Conservation (phyloP, 1,284 basidiomycete species). For the Apiotrichum laibachii region DNA sequence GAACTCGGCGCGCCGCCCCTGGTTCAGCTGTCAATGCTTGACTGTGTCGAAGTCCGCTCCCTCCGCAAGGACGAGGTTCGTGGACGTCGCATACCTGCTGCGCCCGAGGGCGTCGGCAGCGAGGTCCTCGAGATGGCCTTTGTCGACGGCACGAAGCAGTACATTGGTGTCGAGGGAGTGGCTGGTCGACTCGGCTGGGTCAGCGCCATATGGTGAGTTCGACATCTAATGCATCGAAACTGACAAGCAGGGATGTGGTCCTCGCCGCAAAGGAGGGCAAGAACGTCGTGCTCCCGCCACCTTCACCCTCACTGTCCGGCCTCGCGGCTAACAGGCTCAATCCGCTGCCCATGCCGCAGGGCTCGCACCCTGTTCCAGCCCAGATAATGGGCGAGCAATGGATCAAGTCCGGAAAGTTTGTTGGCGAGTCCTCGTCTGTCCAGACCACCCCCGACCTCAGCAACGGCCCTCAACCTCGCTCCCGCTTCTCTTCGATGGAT, state of each 20-base stretch:
- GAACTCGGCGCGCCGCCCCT: constrained; percentile 22
- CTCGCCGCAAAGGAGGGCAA: constrained; percentile 33
- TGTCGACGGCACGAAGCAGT: constrained; percentile 37
- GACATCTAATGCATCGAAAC: too few species aligned
- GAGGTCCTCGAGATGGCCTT: constrained; percentile 46
- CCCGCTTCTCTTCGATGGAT: constrained; percentile 1
- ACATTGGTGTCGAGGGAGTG: constrained; percentile 45
- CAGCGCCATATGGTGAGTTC: constrained; percentile 44
- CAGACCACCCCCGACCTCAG: not conserved
- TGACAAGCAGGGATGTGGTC: constrained; percentile 33
- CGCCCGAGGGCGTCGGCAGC: constrained; percentile 38
- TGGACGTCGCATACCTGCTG: constrained; percentile 34
- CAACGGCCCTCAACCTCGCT: not conserved
- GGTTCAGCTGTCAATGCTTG: constrained; percentile 35
- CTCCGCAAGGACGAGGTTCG: constrained; percentile 41
- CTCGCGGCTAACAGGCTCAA: not conserved
- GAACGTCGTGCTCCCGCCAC: constrained; percentile 25
- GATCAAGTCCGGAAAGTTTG: constrained; percentile 36
- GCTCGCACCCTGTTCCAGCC: constrained; percentile 21
- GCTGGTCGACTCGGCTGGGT: constrained; percentile 43
- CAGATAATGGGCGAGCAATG: constrained; percentile 46
- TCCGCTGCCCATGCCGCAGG: constrained; percentile 7
- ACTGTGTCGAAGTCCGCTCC: constrained; percentile 42
- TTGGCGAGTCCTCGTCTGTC: constrained; percentile 1
- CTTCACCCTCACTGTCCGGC: constrained; percentile 20